These are phyloP conservation scores for Mycena chlorophos DNA, from an alignment of 768 basidiomycete species.

Conservation along the genomic window DNA sequence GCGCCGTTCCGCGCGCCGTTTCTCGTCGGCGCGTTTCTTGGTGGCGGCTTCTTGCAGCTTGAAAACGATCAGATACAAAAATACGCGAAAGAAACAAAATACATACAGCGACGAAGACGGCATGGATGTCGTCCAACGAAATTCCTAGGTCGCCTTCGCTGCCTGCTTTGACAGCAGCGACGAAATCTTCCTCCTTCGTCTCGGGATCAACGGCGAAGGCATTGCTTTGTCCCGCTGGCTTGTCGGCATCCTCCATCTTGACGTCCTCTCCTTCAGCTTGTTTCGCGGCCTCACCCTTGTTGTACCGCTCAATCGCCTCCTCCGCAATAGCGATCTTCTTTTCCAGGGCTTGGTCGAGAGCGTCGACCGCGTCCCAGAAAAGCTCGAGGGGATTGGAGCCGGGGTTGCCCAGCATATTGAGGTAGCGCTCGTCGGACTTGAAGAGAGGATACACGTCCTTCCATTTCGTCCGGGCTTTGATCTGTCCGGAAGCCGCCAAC, in stretches of 20 bases:
- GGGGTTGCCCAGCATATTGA: conserved; percentile 84
- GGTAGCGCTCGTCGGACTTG: conserved; percentile 78
- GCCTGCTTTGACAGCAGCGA: conserved; percentile 49
- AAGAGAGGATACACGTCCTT: conserved; percentile 82
- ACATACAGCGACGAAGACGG: conserved; percentile 66
- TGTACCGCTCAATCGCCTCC: conserved; percentile 54
- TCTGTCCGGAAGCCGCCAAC: conserved; percentile 61
- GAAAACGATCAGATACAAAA: conserved; percentile 1
- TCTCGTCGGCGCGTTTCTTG: conserved; percentile 83
- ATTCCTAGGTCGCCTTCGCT: conserved; percentile 52
- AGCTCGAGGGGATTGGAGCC: conserved; percentile 95
- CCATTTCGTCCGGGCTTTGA: conserved; percentile 89
- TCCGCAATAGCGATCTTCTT: conserved; percentile 71
- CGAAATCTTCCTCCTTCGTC: conserved; percentile 67
- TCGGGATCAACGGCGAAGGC: conserved; percentile 49
- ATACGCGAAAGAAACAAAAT: background rate
- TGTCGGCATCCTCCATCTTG: conserved; percentile 29
- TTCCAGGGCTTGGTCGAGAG: conserved; percentile 82
- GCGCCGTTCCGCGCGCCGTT: conserved; percentile 78
- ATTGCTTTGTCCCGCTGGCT: conserved; percentile 22
- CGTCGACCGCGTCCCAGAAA: conserved; percentile 93
- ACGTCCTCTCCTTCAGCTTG: conserved; percentile 33
- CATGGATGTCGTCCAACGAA: conserved; percentile 53
- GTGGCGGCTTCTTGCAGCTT: conserved; percentile 73
- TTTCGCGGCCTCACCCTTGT: conserved; percentile 36